Evolutionary conservation across 1,284 basidiomycete genomes (phyloP).

Genomic region (Coniferiporia sulphurascens): DNA sequence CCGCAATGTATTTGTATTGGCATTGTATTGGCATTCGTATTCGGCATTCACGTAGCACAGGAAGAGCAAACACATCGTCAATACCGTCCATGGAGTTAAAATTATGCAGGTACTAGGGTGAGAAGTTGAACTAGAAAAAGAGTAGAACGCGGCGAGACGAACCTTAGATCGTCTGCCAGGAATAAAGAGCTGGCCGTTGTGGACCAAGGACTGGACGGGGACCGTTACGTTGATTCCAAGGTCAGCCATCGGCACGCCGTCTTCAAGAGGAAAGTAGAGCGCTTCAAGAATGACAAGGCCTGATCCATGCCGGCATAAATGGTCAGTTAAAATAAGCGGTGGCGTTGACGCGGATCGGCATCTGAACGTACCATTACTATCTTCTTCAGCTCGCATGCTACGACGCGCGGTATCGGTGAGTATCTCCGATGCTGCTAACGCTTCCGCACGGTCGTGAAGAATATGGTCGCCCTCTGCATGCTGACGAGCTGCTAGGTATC

Average conservation of each 20-base stretch:
- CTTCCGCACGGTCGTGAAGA: conserved; percentile 50
- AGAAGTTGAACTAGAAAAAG: not conserved
- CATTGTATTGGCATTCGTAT: not conserved
- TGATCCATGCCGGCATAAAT: conserved; percentile 24
- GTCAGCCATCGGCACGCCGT: conserved; percentile 41
- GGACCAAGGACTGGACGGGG: conserved; percentile 79
- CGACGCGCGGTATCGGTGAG: conserved; percentile 42
- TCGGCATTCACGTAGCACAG: not conserved
- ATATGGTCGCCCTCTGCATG: conserved; percentile 54
- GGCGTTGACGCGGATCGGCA: not conserved
- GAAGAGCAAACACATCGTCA: not conserved
- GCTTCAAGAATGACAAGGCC: conserved; percentile 74
- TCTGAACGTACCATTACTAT: conserved; percentile 27
- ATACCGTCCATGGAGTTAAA: not conserved
- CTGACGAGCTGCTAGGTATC: conserved; percentile 39
- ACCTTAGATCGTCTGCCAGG: conserved; percentile 46
- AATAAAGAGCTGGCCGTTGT: conserved; percentile 48
- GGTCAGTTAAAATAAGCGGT: conserved; percentile 5
- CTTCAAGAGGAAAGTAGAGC: conserved; percentile 56
- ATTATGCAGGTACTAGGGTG: not conserved
- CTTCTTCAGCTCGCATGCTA: conserved; percentile 38
- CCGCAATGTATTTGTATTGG: not conserved
- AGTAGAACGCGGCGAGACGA: conserved; percentile 19
- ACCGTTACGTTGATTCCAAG: conserved; percentile 73
- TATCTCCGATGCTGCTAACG: conserved; percentile 44